Evolutionary conservation across 805 yeast genomes (phyloP).

Genomic region (Candida taoyuanica): DNA sequence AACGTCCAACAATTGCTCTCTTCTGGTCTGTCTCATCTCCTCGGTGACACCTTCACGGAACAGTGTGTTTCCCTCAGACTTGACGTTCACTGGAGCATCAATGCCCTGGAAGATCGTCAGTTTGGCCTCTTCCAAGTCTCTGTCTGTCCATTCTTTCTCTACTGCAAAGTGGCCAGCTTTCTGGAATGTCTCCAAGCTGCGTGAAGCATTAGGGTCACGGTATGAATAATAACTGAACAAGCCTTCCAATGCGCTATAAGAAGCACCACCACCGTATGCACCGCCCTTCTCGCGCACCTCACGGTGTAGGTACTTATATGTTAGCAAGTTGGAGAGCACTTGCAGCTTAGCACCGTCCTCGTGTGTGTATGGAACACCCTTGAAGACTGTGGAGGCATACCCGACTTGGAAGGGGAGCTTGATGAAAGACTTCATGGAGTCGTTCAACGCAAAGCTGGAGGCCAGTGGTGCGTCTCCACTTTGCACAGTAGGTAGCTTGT

Average conservation of each 20-base stretch:
- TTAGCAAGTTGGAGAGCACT: conserved; percentile 71
- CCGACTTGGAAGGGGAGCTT: conserved; percentile 85
- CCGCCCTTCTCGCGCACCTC: conserved; percentile 95
- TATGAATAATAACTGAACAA: conserved; percentile 80
- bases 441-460: conserved; percentile 15
- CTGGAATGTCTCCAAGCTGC: conserved; percentile 58
- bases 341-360: conserved; percentile 84
- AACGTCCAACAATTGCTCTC: conserved; percentile 69
- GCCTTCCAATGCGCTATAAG: conserved; percentile 78
- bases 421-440: conserved; percentile 41
- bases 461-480: conserved; percentile 5
- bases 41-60: conserved; percentile 71
- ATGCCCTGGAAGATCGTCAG: conserved; percentile 84
- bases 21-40: conserved; percentile 73
- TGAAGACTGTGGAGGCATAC: conserved; percentile 64
- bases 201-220: conserved; percentile 84
- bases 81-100: conserved; percentile 84
- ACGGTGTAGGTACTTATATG: conserved; percentile 80
- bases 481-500: conserved; percentile 24
- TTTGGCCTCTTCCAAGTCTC: conserved; percentile 84
- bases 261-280: conserved; percentile 96
- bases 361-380: conserved; percentile 62
- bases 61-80: conserved; percentile 65
- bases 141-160: conserved; percentile 46
- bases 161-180: conserved; percentile 47